Evolutionary conservation across 192 early-diverging fungal genomes (phyloP).

Genomic region (Umbelopsis isabellina): DNA sequence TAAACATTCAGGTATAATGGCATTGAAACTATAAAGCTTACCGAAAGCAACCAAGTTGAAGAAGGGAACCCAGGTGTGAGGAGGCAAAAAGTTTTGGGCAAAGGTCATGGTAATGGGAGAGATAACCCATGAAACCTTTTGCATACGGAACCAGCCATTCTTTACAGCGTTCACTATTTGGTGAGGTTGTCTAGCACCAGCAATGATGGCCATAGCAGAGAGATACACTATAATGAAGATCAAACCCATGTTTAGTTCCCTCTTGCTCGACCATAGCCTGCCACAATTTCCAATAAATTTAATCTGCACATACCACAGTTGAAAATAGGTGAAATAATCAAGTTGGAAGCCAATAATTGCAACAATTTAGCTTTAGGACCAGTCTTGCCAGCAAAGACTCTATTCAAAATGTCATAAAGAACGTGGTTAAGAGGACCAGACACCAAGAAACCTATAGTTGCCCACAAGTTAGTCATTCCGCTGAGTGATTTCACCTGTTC

Average conservation of each 20-base stretch:
- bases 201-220: conserved; percentile 81
- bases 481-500: too few relatives aligned
- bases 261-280: background rate
- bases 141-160: conserved; percentile 67
- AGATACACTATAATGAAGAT: conserved; percentile 65
- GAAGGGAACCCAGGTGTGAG: conserved; percentile 86
- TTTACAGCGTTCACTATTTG: conserved; percentile 60
- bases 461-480: background rate
- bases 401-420: conserved; percentile 76
- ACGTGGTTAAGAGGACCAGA: conserved; percentile 84
- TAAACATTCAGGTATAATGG: background rate
- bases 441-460: conserved; percentile 65
- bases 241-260: background rate
- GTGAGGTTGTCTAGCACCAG: conserved; percentile 61
- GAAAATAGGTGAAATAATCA: conserved; percentile 85
- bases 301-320: conserved; percentile 65
- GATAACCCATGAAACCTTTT: conserved; percentile 84
- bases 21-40: conserved; percentile 24
- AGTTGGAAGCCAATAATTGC: conserved; percentile 73
- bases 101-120: conserved; percentile 79
- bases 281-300: background rate
- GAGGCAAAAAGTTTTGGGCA: conserved; percentile 80
- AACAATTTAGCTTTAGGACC: conserved; percentile 66
- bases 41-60: conserved; percentile 84
- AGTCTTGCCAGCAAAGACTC: conserved; percentile 71